These are phyloP conservation scores for Linnemannia hyalina DNA, from an alignment of 192 early-diverging fungal genomes.

Conservation along the genomic window DNA sequence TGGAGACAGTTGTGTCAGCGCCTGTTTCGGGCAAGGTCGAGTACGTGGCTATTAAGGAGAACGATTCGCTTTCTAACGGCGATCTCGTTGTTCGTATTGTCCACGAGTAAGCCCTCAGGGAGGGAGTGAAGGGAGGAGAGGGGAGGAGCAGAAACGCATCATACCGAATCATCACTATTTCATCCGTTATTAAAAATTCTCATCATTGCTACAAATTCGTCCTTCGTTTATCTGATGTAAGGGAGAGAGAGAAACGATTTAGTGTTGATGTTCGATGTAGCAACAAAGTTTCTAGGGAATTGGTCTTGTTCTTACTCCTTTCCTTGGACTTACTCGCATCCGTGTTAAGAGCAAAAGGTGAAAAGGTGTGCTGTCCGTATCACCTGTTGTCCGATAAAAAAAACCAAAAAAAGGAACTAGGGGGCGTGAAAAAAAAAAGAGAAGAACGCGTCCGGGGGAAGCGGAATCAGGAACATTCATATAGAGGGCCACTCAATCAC, in stretches of 20 bases:
- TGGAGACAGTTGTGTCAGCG: constrained; percentile 94
- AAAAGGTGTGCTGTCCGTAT: neutral
- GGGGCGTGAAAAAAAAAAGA: neutral
- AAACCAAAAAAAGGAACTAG: neutral
- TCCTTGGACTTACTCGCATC: too few relatives aligned
- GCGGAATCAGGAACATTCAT: neutral
- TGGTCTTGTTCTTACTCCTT: too few relatives aligned
- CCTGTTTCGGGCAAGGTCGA: constrained; percentile 83
- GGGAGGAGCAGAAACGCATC: neutral
- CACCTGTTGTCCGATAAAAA: neutral
- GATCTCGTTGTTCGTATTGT: constrained; percentile 86
- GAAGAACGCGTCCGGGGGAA: neutral
- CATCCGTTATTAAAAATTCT: neutral
- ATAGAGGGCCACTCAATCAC: neutral
- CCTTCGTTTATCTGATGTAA: neutral
- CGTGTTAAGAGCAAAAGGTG: too few relatives aligned
- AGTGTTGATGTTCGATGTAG: too few relatives aligned
- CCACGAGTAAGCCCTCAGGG: constrained; percentile 42
- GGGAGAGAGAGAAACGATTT: neutral
- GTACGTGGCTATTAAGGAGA: constrained; percentile 75
- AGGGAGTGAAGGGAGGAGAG: neutral
- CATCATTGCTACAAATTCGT: neutral
- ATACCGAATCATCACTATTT: constrained; percentile 4
- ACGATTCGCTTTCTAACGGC: constrained; percentile 85
- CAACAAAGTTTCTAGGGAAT: too few relatives aligned